Percentiles rank a stretch among this genome's conserved stretches.
phyloP scores from a whole-genome alignment of 2,329 filamentous ascomycete species.

The Colletotrichum tropicale region DNA sequence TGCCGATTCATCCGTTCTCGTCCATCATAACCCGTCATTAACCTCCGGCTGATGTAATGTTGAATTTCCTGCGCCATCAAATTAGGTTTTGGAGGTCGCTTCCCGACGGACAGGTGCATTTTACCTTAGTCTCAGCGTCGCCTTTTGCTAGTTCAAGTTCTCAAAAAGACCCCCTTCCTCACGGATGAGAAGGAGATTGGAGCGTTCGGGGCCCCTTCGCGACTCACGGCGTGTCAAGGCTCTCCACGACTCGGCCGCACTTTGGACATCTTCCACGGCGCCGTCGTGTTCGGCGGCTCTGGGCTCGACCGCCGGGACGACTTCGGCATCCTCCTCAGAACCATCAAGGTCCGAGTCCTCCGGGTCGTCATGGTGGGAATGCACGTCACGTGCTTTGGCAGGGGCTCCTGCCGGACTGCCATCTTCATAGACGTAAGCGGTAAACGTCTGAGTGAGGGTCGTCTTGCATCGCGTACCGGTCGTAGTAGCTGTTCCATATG shows the following conservation, averaged over 20 bases:
- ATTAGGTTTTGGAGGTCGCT: not conserved
- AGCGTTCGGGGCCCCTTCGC: not conserved
- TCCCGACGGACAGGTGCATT: not conserved
- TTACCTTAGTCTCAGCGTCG: not conserved
- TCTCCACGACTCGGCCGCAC: not conserved
- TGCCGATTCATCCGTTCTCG: not conserved
- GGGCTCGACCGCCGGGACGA: not conserved
- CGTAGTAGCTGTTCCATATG: conserved; percentile 2
- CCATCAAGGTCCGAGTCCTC: not conserved
- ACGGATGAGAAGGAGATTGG: not conserved
- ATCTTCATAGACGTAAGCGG: conserved; percentile 15
- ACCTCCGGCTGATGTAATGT: not conserved
- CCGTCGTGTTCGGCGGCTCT: not conserved
- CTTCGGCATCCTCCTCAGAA: not conserved
- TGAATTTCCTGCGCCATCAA: not conserved
- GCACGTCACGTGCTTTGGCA: not conserved
- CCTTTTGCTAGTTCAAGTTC: not conserved
- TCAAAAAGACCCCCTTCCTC: not conserved
- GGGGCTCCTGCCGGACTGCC: not conserved
- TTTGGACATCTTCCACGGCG: not conserved
- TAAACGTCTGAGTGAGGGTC: conserved; percentile 21
- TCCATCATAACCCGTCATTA: not conserved
- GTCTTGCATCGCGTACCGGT: conserved; percentile 14
- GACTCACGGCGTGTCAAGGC: not conserved
- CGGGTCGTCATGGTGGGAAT: not conserved